A percentile compares a stretch with the other conserved stretches of the same genome.
Conservation (phyloP, 495 filamentous ascomycete species). For the Terfezia boudieri region DNA sequence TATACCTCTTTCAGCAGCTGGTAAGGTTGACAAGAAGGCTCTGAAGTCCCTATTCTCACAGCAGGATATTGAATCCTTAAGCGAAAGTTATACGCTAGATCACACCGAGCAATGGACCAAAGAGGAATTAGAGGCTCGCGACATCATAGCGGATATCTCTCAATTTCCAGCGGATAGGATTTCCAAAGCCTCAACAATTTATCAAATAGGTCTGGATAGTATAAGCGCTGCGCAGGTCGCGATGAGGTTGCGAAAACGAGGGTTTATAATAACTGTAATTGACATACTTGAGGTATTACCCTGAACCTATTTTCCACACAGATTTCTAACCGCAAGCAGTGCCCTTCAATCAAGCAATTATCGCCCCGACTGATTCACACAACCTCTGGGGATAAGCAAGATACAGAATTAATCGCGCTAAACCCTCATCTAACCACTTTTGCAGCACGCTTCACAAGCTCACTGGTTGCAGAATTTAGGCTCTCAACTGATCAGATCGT, state of each 20-base stretch:
- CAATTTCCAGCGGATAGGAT: conserved; percentile 31
- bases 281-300: conserved; percentile 40
- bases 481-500: conserved; percentile 19
- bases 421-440: neutral
- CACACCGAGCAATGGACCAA: conserved; percentile 25
- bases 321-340: neutral
- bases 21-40: conserved; percentile 22
- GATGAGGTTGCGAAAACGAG: conserved; percentile 34
- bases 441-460: neutral
- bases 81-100: conserved; percentile 1
- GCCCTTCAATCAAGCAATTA: neutral
- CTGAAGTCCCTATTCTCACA: conserved; percentile 15
- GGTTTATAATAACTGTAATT: conserved; percentile 32
- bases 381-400: neutral
- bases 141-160: conserved; percentile 34
- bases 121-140: conserved; percentile 29
- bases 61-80: conserved; percentile 12
- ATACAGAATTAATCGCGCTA: neutral
- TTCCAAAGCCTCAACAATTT: conserved; percentile 39
- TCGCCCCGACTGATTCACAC: neutral
- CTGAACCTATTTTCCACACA: neutral
- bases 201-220: conserved; percentile 68
- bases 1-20: conserved; percentile 19
- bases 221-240: conserved; percentile 67
- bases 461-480: neutral